Conservation (phyloP, 805 yeast species). For the Candida orba region DNA sequence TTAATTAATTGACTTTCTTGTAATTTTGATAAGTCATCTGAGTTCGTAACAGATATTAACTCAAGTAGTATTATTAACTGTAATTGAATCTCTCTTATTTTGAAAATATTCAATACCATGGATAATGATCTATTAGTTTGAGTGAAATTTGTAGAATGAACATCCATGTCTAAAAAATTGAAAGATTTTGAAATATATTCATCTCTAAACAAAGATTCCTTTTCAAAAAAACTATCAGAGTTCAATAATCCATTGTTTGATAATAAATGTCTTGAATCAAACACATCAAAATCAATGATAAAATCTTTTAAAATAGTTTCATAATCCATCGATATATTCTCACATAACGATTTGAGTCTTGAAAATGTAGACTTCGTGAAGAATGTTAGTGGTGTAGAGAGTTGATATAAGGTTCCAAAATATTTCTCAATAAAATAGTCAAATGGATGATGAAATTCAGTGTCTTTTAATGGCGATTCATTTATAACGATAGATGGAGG, state of each 20-base stretch:
- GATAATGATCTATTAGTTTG: conserved; percentile 23
- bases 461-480: conserved; percentile 13
- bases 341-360: conserved; percentile 38
- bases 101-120: conserved; percentile 33
- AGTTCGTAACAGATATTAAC: conserved; percentile 27
- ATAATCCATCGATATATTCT: conserved; percentile 16
- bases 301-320: conserved; percentile 25
- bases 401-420: conserved; percentile 28
- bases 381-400: conserved; percentile 31
- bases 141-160: conserved; percentile 17
- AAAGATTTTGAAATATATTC: conserved; percentile 22
- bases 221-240: conserved; percentile 17
- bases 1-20: conserved; percentile 8
- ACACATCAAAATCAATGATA: conserved; percentile 28
- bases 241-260: conserved; percentile 24
- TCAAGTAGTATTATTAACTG: conserved; percentile 46
- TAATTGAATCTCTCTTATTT: conserved; percentile 49
- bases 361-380: conserved; percentile 44
- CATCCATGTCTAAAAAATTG: conserved; percentile 20
- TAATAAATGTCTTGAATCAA: conserved; percentile 35
- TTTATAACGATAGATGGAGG: conserved; percentile 17
- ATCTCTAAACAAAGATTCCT: conserved; percentile 24
- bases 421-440: conserved; percentile 27
- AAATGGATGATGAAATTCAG: conserved; percentile 20
- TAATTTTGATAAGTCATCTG: conserved; percentile 32